These are phyloP conservation scores for Trametes gibbosa DNA, from an alignment of 768 basidiomycete genomes.

Conservation along the genomic window DNA sequence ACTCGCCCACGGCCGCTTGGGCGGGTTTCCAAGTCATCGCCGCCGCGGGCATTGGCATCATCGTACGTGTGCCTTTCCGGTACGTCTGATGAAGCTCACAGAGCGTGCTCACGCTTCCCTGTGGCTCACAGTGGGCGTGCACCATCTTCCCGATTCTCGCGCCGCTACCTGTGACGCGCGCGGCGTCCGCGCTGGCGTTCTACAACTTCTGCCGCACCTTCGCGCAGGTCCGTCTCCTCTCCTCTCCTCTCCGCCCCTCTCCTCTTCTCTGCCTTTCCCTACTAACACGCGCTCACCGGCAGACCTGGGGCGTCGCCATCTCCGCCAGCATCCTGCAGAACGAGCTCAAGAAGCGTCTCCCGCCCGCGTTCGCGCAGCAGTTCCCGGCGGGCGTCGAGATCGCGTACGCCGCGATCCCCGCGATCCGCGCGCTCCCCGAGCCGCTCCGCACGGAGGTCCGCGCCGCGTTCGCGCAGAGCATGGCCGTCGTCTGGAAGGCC, in stretches of 20 bases:
- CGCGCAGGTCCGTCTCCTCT: conserved; percentile 13
- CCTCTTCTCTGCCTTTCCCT: neutral
- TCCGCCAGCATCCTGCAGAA: conserved; percentile 37
- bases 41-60: neutral
- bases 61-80: neutral
- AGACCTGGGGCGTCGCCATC: conserved; percentile 34
- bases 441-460: conserved; percentile 26
- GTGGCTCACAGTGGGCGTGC: conserved; percentile 13
- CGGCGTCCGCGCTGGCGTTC: conserved; percentile 36
- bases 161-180: conserved; percentile 30
- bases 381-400: conserved; percentile 26
- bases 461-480: conserved; percentile 31
- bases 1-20: conserved; percentile 14
- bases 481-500: conserved; percentile 32
- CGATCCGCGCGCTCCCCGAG: conserved; percentile 25
- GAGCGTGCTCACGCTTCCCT: too few relatives aligned
- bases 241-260: neutral
- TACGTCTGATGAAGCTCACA: too few relatives aligned
- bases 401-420: conserved; percentile 29
- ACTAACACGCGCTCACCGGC: neutral
- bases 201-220: conserved; percentile 26
- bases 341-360: conserved; percentile 30
- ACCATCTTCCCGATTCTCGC: conserved; percentile 33
- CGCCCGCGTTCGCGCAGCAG: conserved; percentile 23
- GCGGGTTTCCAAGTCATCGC: conserved; percentile 30